Evolutionary conservation across 371 early-diverging fungal species (phyloP), one percentile per base, ranked within the genome.

Genomic region (Dichotomocladium elegans): DNA sequence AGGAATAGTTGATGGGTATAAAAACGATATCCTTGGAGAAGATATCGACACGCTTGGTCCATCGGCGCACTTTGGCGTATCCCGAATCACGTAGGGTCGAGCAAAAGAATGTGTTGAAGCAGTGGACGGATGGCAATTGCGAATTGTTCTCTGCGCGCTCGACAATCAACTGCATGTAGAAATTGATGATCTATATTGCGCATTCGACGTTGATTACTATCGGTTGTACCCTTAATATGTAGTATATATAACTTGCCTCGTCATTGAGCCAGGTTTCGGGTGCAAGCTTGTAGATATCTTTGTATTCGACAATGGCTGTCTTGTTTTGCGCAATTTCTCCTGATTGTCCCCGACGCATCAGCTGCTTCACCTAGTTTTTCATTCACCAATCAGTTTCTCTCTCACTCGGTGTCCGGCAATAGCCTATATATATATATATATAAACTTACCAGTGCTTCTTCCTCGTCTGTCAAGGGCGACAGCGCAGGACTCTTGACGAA

Each of bases 241-340:
- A 8, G 14, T 14, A 10, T 9, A 10, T n/a, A 8, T 4, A 10
- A 9, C 26, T 22, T 47, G 82, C 89, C 62, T 94, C 94, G 58
- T 95, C 96, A 58, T 95, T 94, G 5, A 95, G 74, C 96, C 96
- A 95, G n/a, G 78, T 67, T 17, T 85, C 85, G n/a, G 80, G 81
- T 10, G 64, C 51, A 34, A 95, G 66, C 25, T 92, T 91, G 10
- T 64, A 61, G 5, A 95, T 74, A 48, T 94, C 94, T 27, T 63
- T 68, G 42, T 56, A 70, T 9, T 72, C 70, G 0, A 66, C 67
- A 2, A 89, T 60, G 0, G 82, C 80, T 3, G 86, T 79, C 34
- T 85, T 86, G 57, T 86, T 81, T 21, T 74, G 70, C 3, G 86
- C 78, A 0, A 72, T 60, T 14, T 72, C 50, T 0, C 66, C 71